phyloP scores from a whole-genome alignment of 2,329 filamentous ascomycete species.

The Exophiala sp. region DNA sequence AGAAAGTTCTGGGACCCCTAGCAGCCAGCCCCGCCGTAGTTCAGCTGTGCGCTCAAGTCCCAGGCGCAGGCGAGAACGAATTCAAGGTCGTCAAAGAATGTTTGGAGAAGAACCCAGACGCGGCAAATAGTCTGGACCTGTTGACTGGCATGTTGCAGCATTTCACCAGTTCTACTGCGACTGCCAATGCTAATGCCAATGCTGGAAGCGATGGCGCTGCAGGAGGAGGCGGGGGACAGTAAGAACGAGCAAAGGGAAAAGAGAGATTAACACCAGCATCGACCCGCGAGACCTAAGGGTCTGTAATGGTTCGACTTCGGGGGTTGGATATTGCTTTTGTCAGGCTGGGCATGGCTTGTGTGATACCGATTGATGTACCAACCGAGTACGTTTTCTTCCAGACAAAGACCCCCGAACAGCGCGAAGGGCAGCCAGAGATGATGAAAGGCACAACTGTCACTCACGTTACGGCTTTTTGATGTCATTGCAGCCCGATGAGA shows the following conservation, averaged over 20 bases:
- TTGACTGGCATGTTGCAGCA: constrained; percentile 39
- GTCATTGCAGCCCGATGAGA: too few species aligned
- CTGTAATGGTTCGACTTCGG: not conserved
- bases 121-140: constrained; percentile 52
- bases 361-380: not conserved
- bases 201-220: not conserved
- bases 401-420: too few species aligned
- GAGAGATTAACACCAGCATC: not conserved
- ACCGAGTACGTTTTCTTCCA: too few species aligned
- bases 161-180: constrained; percentile 1
- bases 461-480: too few species aligned
- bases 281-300: not conserved
- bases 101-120: constrained; percentile 58
- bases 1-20: constrained; percentile 58
- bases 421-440: too few species aligned
- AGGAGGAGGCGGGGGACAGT: not conserved
- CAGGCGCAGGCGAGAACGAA: constrained; percentile 62
- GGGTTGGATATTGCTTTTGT: constrained; percentile 1
- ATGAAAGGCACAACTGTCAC: too few species aligned
- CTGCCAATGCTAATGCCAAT: not conserved
- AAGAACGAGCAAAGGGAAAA: too few species aligned
- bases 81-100: constrained; percentile 68
- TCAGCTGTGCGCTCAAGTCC: constrained; percentile 64
- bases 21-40: constrained; percentile 60
- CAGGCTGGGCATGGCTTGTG: not conserved